These are phyloP conservation scores for Darksidea phi DNA, from an alignment of 495 filamentous ascomycete species.

Conservation along the genomic window DNA sequence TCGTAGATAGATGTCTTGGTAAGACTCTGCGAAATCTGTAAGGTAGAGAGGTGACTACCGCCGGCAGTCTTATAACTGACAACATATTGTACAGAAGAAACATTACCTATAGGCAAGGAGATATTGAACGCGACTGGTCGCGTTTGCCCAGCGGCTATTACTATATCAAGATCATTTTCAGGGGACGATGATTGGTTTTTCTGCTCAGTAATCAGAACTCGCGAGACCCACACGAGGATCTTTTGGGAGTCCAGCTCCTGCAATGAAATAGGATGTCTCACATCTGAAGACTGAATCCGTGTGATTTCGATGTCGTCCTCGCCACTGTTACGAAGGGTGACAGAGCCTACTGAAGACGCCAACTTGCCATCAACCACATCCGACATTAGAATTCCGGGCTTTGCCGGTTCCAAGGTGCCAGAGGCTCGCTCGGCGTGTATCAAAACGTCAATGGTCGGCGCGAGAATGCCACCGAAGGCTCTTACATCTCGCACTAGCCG, in stretches of 20 bases:
- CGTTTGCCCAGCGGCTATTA: conserved; percentile 35
- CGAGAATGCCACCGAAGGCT: conserved; percentile 50
- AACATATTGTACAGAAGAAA: conserved; percentile 25
- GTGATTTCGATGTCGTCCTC: conserved; percentile 43
- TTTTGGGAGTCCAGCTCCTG: conserved; percentile 1
- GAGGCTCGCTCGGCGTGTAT: conserved; percentile 38
- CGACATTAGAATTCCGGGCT: conserved; percentile 47
- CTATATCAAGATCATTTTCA: not conserved
- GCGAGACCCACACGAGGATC: conserved; percentile 3
- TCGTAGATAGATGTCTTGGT: conserved; percentile 41
- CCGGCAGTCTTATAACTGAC: conserved; percentile 19
- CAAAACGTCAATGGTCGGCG: conserved; percentile 45
- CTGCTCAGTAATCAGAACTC: conserved; percentile 19
- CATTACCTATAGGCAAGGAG: conserved; percentile 13
- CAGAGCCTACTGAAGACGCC: conserved; percentile 49
- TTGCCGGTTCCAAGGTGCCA: conserved; percentile 30
- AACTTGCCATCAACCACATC: conserved; percentile 51
- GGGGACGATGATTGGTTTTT: not conserved
- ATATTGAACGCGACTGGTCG: conserved; percentile 35
- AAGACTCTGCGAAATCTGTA: conserved; percentile 21
- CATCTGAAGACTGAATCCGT: conserved; percentile 36
- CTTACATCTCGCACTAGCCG: conserved; percentile 57
- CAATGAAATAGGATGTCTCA: conserved; percentile 41
- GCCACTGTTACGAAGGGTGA: conserved; percentile 52
- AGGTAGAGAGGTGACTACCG: not conserved